Evolutionary conservation across 148 eudicot species (phyloP).

Genomic region (Hydrangea macrophylla): DNA sequence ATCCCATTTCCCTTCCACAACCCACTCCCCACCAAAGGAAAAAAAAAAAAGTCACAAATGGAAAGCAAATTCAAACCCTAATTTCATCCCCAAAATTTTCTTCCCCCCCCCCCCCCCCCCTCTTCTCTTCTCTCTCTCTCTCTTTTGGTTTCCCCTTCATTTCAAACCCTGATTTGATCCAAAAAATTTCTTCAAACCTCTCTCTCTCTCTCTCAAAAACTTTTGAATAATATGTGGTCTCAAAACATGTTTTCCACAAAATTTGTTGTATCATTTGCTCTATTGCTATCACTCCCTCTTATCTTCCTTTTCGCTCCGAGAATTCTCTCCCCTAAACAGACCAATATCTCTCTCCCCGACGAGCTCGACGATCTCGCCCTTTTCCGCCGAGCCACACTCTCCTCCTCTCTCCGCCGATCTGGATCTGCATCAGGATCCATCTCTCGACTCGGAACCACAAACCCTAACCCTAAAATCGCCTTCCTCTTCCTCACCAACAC

Average conservation of each 20-base stretch:
- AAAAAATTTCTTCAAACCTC: too few species aligned
- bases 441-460: slow-evolving; percentile 28
- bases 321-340: slow-evolving; percentile 25
- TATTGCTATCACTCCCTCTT: slow-evolving; percentile 27
- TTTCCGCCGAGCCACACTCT: slow-evolving; percentile 50
- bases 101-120: too few species aligned
- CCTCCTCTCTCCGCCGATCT: slow-evolving; percentile 23
- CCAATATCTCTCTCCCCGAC: slow-evolving; percentile 47
- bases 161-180: too few species aligned
- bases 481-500: slow-evolving; percentile 62
- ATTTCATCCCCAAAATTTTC: not conserved
- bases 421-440: slow-evolving; percentile 26
- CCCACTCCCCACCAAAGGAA: not conserved
- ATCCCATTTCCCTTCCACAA: not conserved
- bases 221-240: too few species aligned
- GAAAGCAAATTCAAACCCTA: not conserved
- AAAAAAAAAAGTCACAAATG: not conserved
- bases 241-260: slow-evolving; percentile 34
- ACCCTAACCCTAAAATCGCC: slow-evolving; percentile 54
- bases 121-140: too few species aligned
- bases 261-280: slow-evolving; percentile 18
- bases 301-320: slow-evolving; percentile 22
- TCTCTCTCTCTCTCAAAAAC: too few species aligned
- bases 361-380: slow-evolving; percentile 63
- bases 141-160: too few species aligned